phyloP scores from a whole-genome alignment of 495 filamentous ascomycete species.

The Hyphodiscus hymeniophilus region DNA sequence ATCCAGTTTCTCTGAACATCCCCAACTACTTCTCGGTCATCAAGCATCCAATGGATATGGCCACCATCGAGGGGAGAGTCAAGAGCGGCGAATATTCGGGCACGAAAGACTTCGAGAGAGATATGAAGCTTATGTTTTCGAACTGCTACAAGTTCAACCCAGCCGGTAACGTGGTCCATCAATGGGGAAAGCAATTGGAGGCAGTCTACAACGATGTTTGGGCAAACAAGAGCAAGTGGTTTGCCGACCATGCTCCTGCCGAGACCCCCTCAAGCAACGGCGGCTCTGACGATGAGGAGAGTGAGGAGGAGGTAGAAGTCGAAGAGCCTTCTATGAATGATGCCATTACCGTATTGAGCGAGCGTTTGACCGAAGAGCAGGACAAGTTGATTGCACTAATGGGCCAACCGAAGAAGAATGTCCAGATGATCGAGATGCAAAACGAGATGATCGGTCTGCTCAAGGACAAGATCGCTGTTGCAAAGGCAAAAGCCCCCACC shows the following conservation, averaged over 20 bases:
- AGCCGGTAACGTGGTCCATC: constrained; percentile 60
- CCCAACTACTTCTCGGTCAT: constrained; percentile 88
- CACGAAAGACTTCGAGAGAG: constrained; percentile 75
- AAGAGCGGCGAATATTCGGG: constrained; percentile 73
- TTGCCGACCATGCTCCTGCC: constrained; percentile 62
- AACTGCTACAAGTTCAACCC: constrained; percentile 94
- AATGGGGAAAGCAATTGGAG: constrained; percentile 61
- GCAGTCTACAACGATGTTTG: constrained; percentile 66
- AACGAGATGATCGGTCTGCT: constrained; percentile 38
- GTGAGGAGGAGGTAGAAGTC: constrained; percentile 46
- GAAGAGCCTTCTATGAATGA: neutral
- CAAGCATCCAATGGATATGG: constrained; percentile 93
- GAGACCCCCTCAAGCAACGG: constrained; percentile 40
- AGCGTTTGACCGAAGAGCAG: constrained; percentile 43
- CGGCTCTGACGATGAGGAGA: constrained; percentile 61
- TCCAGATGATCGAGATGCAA: constrained; percentile 49
- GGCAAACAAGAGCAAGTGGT: constrained; percentile 63
- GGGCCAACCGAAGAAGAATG: constrained; percentile 59
- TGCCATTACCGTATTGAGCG: neutral
- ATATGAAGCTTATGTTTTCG: constrained; percentile 73
- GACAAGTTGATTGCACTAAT: constrained; percentile 60
- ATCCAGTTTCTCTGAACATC: constrained; percentile 91
- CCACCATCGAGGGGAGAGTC: constrained; percentile 67
- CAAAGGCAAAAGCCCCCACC: constrained; percentile 24
- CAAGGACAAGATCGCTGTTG: constrained; percentile 41